A percentile compares a stretch with the other conserved stretches of the same genome.
Evolutionary conservation across 768 basidiomycete species (phyloP).

Genomic region (Cystoderma amianthinum): DNA sequence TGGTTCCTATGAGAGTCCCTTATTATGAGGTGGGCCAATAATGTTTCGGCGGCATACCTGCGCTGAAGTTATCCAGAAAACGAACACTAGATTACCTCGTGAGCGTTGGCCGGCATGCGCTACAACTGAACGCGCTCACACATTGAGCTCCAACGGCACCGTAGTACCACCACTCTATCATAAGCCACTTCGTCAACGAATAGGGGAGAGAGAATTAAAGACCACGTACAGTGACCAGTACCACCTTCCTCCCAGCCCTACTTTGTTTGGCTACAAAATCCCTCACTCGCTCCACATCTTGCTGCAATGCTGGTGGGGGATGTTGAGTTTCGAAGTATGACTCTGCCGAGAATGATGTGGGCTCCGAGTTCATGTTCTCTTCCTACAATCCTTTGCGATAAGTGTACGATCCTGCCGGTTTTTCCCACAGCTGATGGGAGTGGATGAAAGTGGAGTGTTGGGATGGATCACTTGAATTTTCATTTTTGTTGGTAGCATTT

Average conservation of each 20-base stretch:
- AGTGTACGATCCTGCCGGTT: too few relatives aligned
- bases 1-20: slow-evolving; percentile 55
- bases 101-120: slow-evolving; percentile 8
- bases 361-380: slow-evolving; percentile 26
- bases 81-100: slow-evolving; percentile 64
- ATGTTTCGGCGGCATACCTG: slow-evolving; percentile 47
- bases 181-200: neutral
- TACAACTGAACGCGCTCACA: slow-evolving; percentile 58
- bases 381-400: too few relatives aligned
- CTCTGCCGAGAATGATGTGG: slow-evolving; percentile 72
- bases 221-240: slow-evolving; percentile 83
- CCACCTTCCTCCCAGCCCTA: slow-evolving; percentile 64
- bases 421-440: too few relatives aligned
- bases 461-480: too few relatives aligned
- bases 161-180: slow-evolving; percentile 94
- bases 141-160: slow-evolving; percentile 96
- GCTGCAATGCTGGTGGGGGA: slow-evolving; percentile 66
- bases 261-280: slow-evolving; percentile 68
- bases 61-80: slow-evolving; percentile 98
- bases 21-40: neutral
- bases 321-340: slow-evolving; percentile 86
- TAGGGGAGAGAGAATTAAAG: neutral
- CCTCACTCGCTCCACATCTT: slow-evolving; percentile 56
- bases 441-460: too few relatives aligned
- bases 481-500: too few relatives aligned